A percentile compares a stretch with the other conserved stretches of the same genome.
phyloP scores from a whole-genome alignment of 352 stramenopile genomes.

The Elongisporangium undulatum region DNA sequence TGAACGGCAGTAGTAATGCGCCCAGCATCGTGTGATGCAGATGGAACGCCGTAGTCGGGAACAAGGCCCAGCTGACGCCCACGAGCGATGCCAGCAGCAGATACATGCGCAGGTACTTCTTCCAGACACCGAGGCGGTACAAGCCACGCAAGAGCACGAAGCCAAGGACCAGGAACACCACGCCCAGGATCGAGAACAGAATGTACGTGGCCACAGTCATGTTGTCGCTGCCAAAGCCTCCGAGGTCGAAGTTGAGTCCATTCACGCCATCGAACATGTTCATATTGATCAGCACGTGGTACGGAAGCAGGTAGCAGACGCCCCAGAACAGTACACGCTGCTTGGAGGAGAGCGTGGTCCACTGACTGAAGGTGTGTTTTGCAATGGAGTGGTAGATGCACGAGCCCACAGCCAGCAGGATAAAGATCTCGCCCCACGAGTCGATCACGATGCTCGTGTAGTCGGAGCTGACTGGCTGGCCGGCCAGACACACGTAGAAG shows the following conservation, averaged over 20 bases:
- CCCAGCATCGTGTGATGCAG: constrained; percentile 53
- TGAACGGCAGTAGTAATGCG: constrained; percentile 36
- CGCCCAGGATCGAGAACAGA: constrained; percentile 17
- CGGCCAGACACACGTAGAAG: constrained; percentile 44
- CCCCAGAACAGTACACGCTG: constrained; percentile 33
- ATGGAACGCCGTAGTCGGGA: constrained; percentile 36
- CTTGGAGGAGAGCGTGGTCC: constrained; percentile 9
- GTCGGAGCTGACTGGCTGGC: constrained; percentile 33
- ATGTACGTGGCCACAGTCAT: constrained; percentile 38
- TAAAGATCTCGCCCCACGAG: constrained; percentile 34
- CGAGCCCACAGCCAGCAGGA: constrained; percentile 34
- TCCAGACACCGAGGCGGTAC: constrained; percentile 26
- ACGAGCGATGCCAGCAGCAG: constrained; percentile 21
- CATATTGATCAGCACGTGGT: constrained; percentile 44
- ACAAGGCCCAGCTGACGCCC: constrained; percentile 14
- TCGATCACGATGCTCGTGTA: constrained; percentile 32
- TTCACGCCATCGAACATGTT: constrained; percentile 43
- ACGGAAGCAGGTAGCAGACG: constrained; percentile 44
- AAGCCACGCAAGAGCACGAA: constrained; percentile 27
- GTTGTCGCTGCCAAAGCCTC: constrained; percentile 27
- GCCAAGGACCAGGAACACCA: constrained; percentile 22
- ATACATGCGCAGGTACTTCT: constrained; percentile 23
- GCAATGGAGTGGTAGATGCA: constrained; percentile 27
- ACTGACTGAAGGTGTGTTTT: constrained; percentile 30
- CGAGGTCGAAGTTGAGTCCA: constrained; percentile 43